These are phyloP conservation scores for Fabrea salina DNA, from an alignment of 169 alveolate species.

Conservation along the genomic window DNA sequence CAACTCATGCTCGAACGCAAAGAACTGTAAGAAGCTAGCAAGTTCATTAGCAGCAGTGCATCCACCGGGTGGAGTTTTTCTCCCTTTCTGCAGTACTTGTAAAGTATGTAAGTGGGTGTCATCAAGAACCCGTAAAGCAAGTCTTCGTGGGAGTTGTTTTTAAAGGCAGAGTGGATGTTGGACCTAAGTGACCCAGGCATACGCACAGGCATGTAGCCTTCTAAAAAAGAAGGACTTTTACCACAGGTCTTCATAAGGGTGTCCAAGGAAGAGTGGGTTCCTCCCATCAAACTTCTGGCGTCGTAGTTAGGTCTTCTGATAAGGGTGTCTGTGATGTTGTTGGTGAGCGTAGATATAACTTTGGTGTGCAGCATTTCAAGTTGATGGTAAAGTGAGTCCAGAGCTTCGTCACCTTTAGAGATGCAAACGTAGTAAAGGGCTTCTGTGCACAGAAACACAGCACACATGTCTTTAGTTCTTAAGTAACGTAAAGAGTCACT, in stretches of 20 bases:
- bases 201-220: slow-evolving; percentile 17
- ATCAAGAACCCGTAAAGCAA: slow-evolving; percentile 10
- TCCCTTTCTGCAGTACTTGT: slow-evolving; percentile 28
- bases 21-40: slow-evolving; percentile 13
- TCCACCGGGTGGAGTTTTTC: not conserved
- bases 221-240: not conserved
- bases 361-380: slow-evolving; percentile 3
- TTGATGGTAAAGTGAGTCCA: not conserved
- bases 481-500: not conserved
- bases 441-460: slow-evolving; percentile 21
- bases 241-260: not conserved
- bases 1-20: slow-evolving; percentile 17
- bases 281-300: slow-evolving; percentile 28
- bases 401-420: not conserved
- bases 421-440: slow-evolving; percentile 19
- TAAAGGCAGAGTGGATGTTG: not conserved
- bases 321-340: not conserved
- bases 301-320: slow-evolving; percentile 6
- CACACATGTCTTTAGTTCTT: slow-evolving; percentile 21
- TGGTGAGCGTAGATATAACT: slow-evolving; percentile 27
- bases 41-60: not conserved
- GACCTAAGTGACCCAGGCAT: not conserved
- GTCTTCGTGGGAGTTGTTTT: not conserved
- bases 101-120: not conserved
- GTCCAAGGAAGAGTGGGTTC: slow-evolving; percentile 27